Evolutionary conservation across 1,139 yeast genomes (phyloP).

Genomic region (Hyphopichia burtonii): DNA sequence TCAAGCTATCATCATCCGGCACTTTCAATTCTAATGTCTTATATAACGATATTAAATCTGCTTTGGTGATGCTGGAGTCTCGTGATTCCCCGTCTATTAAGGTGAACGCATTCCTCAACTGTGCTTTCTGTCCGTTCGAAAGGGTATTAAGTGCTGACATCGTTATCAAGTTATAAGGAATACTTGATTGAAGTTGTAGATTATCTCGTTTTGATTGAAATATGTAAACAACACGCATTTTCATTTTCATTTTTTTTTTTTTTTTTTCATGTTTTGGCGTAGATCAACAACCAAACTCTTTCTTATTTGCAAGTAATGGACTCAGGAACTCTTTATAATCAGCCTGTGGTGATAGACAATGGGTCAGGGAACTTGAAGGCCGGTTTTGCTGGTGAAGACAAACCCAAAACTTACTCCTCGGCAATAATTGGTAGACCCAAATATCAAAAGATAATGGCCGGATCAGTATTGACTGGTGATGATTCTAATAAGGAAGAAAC

Average conservation of each 20-base stretch:
- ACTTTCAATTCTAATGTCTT: slow-evolving; percentile 45
- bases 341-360: slow-evolving; percentile 89
- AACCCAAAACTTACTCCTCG: slow-evolving; percentile 58
- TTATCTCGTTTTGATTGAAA: background rate
- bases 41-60: slow-evolving; percentile 60
- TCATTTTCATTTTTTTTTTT: background rate
- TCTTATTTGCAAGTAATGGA: too few relatives aligned
- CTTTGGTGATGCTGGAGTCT: slow-evolving; percentile 61
- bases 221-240: slow-evolving; percentile 5
- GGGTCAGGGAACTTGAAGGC: slow-evolving; percentile 90
- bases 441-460: slow-evolving; percentile 83
- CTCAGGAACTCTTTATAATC: slow-evolving; percentile 48
- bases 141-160: slow-evolving; percentile 38
- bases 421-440: slow-evolving; percentile 77
- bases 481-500: slow-evolving; percentile 28
- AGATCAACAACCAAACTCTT: background rate
- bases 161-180: background rate
- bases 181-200: too few relatives aligned
- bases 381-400: slow-evolving; percentile 91
- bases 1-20: slow-evolving; percentile 44
- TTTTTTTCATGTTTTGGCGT: background rate
- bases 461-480: slow-evolving; percentile 51
- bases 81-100: slow-evolving; percentile 80
- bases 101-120: slow-evolving; percentile 49
- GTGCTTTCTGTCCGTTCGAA: slow-evolving; percentile 41